Conservation (phyloP, 768 basidiomycete genomes). For the Mycena venus region DNA sequence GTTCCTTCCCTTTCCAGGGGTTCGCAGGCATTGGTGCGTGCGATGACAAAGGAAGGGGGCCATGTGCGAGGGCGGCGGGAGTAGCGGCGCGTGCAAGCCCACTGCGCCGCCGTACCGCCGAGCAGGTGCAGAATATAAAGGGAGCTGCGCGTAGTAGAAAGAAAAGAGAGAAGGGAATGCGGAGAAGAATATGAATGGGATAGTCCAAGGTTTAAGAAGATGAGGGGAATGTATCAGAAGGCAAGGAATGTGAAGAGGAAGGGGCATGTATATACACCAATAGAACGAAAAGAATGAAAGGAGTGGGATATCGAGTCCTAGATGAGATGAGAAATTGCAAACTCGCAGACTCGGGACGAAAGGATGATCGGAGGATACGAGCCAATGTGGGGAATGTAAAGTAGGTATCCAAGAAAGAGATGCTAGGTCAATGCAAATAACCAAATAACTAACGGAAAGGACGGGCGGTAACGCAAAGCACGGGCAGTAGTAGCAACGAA, state of each 20-base stretch:
- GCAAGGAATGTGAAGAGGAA: neutral
- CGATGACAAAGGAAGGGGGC: neutral
- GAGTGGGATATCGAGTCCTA: neutral
- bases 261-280: neutral
- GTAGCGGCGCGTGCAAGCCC: conserved; percentile 60
- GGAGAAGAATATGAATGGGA: neutral
- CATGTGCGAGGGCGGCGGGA: neutral
- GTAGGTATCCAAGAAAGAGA: neutral
- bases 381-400: no score
- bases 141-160: conserved; percentile 63
- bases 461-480: neutral
- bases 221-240: neutral
- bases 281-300: neutral
- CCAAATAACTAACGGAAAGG: neutral
- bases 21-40: neutral
- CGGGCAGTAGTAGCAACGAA: neutral
- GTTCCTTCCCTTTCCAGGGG: neutral
- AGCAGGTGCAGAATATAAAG: conserved; percentile 77
- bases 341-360: no score
- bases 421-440: neutral
- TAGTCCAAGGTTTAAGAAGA: neutral
- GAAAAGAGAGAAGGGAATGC: neutral
- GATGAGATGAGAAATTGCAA: no score
- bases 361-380: no score
- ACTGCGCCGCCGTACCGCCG: conserved; percentile 56